These are phyloP conservation scores for Haberlea rhodopensis DNA, from an alignment of 257 asterid species.

Conservation along the genomic window DNA sequence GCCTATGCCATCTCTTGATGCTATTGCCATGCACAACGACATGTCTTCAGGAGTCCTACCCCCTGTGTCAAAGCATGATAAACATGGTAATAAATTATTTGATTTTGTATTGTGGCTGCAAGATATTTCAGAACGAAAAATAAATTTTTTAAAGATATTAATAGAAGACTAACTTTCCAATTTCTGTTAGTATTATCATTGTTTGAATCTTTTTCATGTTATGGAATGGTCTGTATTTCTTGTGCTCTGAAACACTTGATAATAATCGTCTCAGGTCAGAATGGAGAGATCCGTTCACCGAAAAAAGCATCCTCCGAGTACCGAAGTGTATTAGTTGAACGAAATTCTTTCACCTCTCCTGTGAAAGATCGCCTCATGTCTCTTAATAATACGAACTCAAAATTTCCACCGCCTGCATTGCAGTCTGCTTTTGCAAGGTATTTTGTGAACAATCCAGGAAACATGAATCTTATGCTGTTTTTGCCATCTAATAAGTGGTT, in stretches of 20 bases:
- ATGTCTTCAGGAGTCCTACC: conserved; percentile 50
- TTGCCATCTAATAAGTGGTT: conserved; percentile 14
- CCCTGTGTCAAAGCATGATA: conserved; percentile 56
- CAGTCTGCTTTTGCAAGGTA: conserved; percentile 98
- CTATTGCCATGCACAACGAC: conserved; percentile 76
- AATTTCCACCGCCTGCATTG: conserved; percentile 73
- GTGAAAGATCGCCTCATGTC: conserved; percentile 87
- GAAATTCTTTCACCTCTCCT: conserved; percentile 93
- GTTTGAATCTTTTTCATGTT: conserved; percentile 12
- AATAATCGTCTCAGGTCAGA: conserved; percentile 55
- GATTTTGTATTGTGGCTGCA: conserved; percentile 6
- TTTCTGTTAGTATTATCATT: conserved; percentile 10
- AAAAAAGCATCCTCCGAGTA: conserved; percentile 75
- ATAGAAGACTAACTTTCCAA: not conserved
- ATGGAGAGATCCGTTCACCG: conserved; percentile 85
- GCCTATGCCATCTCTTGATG: conserved; percentile 97
- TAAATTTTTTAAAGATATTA: too few relatives aligned
- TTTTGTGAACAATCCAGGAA: conserved; percentile 12
- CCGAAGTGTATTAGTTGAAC: conserved; percentile 83
- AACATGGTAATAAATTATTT: conserved; percentile 47
- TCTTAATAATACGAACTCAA: conserved; percentile 69
- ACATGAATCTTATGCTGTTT: conserved; percentile 21
- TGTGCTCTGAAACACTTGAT: conserved; percentile 21
- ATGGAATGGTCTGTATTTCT: conserved; percentile 21
- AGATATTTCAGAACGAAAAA: conserved; percentile 6